Evolutionary conservation across 768 basidiomycete genomes (phyloP), one percentile per base, ranked within the genome.

Genomic region (Pleurotus tuoliensis): DNA sequence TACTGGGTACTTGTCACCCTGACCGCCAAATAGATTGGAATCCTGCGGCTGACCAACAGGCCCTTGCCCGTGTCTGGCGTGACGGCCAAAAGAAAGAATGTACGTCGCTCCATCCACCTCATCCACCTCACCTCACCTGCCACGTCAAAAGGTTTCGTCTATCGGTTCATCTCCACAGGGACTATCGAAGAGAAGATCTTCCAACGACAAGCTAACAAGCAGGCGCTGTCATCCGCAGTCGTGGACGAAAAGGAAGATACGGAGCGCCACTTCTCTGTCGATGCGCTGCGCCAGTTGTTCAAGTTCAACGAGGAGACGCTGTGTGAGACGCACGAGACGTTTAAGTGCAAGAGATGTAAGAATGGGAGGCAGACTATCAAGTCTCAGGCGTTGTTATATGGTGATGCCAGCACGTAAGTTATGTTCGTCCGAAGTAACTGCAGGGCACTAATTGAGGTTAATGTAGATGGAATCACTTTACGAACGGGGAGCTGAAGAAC

Each of bases 61-160:
- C 96, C 6, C 79, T 99, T 4, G 96, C 96, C 44, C 93, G 96
- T 68, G 96, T 99, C 7, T 99, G 96, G 96, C 90, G 96, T 74
- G 96, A 99, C 66, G 96, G 96, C 0, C 96, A 98, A 71, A 99
- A 97, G 84, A 98, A 98, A 82, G 95, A 97, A 73, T 99, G 96
- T 94, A 66, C 53, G 90, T 67, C 15, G 4, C 7, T 18, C 27
- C 12, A 27, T 12, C 30, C 2, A 7, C 41, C n/a, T 3, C n/a
- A 44, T 16, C 3, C 30, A 11, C 9, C 9, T 11, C 7, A 1
- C 22, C 57, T 8, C n/a, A 15, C 11, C 41, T 44, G 15, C 9
- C 13, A 5, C 55, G 37, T 37, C 41, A 37, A 15, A 49, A 96
- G 93, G 94, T 66, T 99, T 99, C 63, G 96, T 98, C 3, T 99